phyloP scores from a whole-genome alignment of 2,329 filamentous ascomycete genomes.

The Fusarium sp. region DNA sequence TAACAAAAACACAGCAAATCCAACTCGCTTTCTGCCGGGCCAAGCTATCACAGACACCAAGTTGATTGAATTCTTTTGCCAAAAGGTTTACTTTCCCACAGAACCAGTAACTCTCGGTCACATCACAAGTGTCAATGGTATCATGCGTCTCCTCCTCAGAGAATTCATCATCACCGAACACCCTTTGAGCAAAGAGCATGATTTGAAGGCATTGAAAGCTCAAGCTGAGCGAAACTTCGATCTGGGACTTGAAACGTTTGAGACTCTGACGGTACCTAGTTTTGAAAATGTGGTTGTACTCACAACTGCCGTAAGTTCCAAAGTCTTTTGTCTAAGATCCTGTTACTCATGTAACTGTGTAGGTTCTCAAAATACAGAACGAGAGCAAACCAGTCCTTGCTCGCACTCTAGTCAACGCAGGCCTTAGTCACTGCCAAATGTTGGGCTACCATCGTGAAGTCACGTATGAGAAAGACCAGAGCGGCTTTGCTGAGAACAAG shows the following conservation, averaged over 20 bases:
- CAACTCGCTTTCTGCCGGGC: slow-evolving; percentile 21
- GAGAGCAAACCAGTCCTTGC: slow-evolving; percentile 20
- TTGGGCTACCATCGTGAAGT: slow-evolving; percentile 34
- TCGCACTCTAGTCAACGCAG: slow-evolving; percentile 22
- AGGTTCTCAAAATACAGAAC: slow-evolving; percentile 33
- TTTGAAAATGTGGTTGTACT: slow-evolving; percentile 36
- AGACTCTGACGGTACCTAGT: slow-evolving; percentile 25
- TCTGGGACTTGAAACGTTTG: slow-evolving; percentile 31
- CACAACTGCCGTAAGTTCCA: slow-evolving; percentile 13
- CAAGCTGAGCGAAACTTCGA: slow-evolving; percentile 30
- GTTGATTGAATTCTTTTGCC: slow-evolving; percentile 22
- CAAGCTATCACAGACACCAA: slow-evolving; percentile 19
- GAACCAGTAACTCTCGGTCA: slow-evolving; percentile 31
- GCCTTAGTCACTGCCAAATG: slow-evolving; percentile 35
- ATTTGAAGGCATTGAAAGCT: slow-evolving; percentile 16
- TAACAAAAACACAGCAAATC: not conserved
- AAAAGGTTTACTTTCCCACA: slow-evolving; percentile 35
- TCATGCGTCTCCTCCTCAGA: slow-evolving; percentile 16
- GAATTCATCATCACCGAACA: slow-evolving; percentile 27
- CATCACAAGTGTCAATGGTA: slow-evolving; percentile 27
- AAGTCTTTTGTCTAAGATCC: rapidly evolving
- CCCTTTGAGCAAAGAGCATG: slow-evolving; percentile 7
- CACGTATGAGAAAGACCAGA: slow-evolving; percentile 24
- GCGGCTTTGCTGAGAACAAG: slow-evolving; percentile 11
- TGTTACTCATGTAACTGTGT: not conserved